phyloP scores from a whole-genome alignment of 2,329 filamentous ascomycete species.

The Penicillium vulpinum region DNA sequence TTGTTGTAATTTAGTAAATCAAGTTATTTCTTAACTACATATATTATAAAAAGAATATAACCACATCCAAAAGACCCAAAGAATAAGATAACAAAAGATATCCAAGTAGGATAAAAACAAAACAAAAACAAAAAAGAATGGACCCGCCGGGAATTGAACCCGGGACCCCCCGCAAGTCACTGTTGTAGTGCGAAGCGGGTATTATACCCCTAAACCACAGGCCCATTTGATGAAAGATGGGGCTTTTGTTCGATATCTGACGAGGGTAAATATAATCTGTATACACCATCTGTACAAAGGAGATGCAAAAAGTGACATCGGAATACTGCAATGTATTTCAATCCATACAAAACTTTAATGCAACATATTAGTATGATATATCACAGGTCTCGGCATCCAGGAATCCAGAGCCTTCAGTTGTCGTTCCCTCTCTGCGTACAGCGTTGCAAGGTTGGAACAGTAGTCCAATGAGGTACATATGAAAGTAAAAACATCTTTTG shows the following conservation, averaged over 20 bases:
- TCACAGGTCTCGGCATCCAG: too few species aligned
- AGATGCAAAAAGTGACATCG: neutral
- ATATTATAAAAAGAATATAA: neutral
- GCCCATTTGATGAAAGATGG: conserved; percentile 5
- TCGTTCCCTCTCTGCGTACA: too few species aligned
- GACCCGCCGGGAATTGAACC: conserved; percentile 19
- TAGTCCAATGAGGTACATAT: neutral
- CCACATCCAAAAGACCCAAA: neutral
- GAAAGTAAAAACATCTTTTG: neutral
- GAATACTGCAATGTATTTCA: neutral
- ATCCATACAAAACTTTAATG: too few species aligned
- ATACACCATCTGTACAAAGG: neutral
- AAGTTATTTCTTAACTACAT: neutral
- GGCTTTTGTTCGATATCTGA: neutral
- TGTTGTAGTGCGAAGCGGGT: conserved; percentile 11
- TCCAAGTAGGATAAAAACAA: neutral
- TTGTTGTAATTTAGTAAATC: neutral
- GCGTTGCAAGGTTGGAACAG: too few species aligned
- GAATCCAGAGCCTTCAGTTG: too few species aligned
- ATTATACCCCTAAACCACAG: conserved; percentile 17
- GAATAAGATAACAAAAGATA: neutral
- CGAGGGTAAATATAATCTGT: neutral
- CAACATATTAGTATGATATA: too few species aligned
- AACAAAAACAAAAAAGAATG: conserved; percentile 3
- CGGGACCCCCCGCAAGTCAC: conserved; percentile 16